A percentile compares a stretch with the other conserved stretches of the same genome.
phyloP scores from a whole-genome alignment of 2,329 filamentous ascomycete species.

The Apiospora pterosperma region DNA sequence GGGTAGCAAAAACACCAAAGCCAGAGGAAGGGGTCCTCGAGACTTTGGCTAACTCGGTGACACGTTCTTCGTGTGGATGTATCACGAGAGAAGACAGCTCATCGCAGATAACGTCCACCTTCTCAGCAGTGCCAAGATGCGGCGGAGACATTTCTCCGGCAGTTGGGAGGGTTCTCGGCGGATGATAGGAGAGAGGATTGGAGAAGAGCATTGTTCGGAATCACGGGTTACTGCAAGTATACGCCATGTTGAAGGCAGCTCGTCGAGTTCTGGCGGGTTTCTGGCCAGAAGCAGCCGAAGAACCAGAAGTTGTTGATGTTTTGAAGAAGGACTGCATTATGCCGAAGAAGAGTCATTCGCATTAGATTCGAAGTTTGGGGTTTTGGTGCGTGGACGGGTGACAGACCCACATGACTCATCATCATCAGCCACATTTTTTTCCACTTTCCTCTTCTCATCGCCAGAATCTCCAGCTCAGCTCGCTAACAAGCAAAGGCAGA shows the following conservation, averaged over 20 bases:
- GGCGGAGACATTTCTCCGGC: background rate
- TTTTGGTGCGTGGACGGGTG: background rate
- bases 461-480: background rate
- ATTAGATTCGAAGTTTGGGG: background rate
- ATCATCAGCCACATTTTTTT: background rate
- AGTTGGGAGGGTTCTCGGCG: background rate
- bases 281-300: background rate
- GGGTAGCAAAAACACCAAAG: conserved; percentile 13
- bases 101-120: background rate
- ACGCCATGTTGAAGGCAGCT: background rate
- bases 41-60: background rate
- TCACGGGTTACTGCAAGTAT: background rate
- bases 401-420: background rate
- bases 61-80: background rate
- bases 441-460: background rate
- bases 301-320: background rate
- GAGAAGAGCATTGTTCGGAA: background rate
- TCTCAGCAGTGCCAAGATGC: background rate
- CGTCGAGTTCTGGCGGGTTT: background rate
- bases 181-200: background rate
- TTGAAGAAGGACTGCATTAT: background rate
- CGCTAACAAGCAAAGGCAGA: too few relatives aligned
- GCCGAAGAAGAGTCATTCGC: background rate
- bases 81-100: background rate
- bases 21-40: background rate